Percentiles rank a stretch among this genome's conserved stretches.
phyloP scores from a whole-genome alignment of 306 rosid species.

The Gastrolobium villosum region DNA sequence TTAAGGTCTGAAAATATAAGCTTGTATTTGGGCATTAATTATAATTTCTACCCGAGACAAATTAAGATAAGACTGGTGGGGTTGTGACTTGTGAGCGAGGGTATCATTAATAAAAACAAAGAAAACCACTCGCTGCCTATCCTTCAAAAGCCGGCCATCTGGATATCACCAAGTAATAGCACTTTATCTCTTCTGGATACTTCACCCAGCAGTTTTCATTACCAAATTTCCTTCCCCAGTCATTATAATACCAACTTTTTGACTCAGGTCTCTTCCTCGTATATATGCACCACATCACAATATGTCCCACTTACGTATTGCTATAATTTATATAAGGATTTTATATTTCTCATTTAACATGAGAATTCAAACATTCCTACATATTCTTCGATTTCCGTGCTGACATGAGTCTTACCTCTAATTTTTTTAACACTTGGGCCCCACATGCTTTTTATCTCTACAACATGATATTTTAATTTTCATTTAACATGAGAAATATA shows the following conservation, averaged over 20 bases:
- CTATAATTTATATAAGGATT: no score
- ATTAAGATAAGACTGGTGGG: slow-evolving; percentile 3
- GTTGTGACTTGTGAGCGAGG: neutral
- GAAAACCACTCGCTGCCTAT: neutral
- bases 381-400: no score
- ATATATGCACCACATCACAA: slow-evolving; percentile 35
- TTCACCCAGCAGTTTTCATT: slow-evolving; percentile 20
- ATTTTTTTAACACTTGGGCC: no score
- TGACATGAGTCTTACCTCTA: no score
- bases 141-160: neutral
- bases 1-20: neutral
- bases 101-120: neutral
- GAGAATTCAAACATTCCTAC: no score
- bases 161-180: slow-evolving; percentile 37
- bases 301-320: slow-evolving; percentile 38
- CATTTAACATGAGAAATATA: no score
- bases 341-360: no score
- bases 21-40: neutral
- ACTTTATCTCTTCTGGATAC: neutral
- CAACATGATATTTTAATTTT: no score
- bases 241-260: slow-evolving; percentile 19
- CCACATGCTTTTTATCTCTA: no score
- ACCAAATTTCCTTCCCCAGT: slow-evolving; percentile 34
- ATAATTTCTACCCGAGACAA: neutral
- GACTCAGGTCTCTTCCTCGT: slow-evolving; percentile 28